A percentile compares a stretch with the other conserved stretches of the same genome.
Evolutionary conservation across 768 basidiomycete species (phyloP).

Genomic region (Rhizopogon vesiculosus): DNA sequence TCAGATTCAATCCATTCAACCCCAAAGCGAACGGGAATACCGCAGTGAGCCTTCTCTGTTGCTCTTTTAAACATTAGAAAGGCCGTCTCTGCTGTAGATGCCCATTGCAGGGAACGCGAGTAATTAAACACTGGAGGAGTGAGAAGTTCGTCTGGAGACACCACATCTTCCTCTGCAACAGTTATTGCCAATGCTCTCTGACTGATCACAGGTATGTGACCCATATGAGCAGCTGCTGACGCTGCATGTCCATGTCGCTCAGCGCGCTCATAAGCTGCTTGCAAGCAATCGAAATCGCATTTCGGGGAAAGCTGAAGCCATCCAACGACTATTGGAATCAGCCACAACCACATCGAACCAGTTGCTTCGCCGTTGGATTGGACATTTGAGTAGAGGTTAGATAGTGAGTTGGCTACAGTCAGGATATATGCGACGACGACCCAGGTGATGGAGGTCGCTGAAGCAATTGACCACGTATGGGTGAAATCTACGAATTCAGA

Average conservation of each 20-base stretch:
- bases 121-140: not conserved
- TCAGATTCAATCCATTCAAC: not conserved
- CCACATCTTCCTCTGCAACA: not conserved
- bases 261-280: slow-evolving; percentile 20
- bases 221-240: slow-evolving; percentile 8
- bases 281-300: slow-evolving; percentile 23
- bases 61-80: not conserved
- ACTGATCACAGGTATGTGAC: not conserved
- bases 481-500: slow-evolving; percentile 24
- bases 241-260: slow-evolving; percentile 14
- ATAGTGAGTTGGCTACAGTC: slow-evolving; percentile 1
- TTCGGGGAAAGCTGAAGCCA: slow-evolving; percentile 32
- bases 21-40: slow-evolving; percentile 5
- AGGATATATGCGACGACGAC: slow-evolving; percentile 20
- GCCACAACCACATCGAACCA: slow-evolving; percentile 33
- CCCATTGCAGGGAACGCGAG: not conserved
- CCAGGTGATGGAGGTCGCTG: slow-evolving; percentile 31
- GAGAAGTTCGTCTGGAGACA: not conserved
- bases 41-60: slow-evolving; percentile 5
- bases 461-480: slow-evolving; percentile 30
- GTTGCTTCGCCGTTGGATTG: not conserved
- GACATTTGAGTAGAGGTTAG: not conserved
- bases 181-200: not conserved
- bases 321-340: slow-evolving; percentile 27
- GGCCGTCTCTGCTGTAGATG: not conserved